Conservation (phyloP, 1,139 yeast genomes). For the Candida sp. region DNA sequence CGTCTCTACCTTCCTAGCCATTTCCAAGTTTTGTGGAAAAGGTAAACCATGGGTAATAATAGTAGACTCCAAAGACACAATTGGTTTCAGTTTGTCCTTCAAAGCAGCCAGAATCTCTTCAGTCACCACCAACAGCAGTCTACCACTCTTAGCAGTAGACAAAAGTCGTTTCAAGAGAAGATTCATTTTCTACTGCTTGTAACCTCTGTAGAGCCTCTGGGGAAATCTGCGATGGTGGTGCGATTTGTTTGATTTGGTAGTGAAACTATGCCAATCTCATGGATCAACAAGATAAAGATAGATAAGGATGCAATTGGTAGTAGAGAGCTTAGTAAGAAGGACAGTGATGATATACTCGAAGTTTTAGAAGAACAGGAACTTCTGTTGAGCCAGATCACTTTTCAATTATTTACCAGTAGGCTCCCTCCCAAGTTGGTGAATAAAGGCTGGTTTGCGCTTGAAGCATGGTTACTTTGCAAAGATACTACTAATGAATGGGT, state of each 20-base stretch:
- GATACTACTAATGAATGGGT: background rate
- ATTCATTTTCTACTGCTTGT: too few species aligned
- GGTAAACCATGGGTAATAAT: constrained; percentile 92
- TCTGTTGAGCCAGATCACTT: background rate
- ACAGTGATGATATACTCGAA: background rate
- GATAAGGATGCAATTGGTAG: background rate
- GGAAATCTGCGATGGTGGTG: too few species aligned
- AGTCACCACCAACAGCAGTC: constrained; percentile 30
- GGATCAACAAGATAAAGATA: background rate
- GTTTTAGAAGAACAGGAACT: background rate
- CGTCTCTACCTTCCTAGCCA: constrained; percentile 70
- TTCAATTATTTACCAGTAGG: background rate
- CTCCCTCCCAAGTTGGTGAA: background rate
- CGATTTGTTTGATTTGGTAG: background rate
- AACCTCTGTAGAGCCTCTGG: too few species aligned
- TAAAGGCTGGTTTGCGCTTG: constrained; percentile 5
- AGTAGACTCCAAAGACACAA: constrained; percentile 82
- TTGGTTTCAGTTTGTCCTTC: constrained; percentile 45
- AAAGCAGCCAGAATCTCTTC: constrained; percentile 66
- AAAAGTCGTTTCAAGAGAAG: background rate
- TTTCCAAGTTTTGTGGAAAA: constrained; percentile 66
- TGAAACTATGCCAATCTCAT: background rate
- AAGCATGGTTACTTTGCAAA: constrained; percentile 3
- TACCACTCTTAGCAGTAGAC: constrained; percentile 1
- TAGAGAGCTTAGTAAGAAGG: background rate